Evolutionary conservation across 2,329 filamentous ascomycete species (phyloP).

Genomic region (Apiospora marii): DNA sequence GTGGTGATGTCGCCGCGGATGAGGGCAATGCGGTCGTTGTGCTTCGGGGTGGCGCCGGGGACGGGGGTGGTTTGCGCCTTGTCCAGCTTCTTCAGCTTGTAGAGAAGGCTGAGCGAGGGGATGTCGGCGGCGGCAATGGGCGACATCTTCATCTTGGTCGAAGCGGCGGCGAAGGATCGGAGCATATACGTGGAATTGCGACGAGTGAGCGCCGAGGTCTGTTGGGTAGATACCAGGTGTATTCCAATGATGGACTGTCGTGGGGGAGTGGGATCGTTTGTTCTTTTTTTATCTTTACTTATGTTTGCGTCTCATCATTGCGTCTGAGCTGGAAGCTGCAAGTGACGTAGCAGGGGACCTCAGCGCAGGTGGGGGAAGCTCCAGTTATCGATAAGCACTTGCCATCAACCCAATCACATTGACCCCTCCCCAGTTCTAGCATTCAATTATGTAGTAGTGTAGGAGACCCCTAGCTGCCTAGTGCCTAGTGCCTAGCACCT

Average conservation of each 20-base stretch:
- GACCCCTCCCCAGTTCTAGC: no score
- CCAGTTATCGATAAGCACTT: no score
- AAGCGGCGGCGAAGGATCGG: not conserved
- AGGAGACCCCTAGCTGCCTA: no score
- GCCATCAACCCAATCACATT: no score
- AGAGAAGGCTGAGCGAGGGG: conserved; percentile 70
- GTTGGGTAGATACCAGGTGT: not conserved
- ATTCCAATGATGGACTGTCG: not conserved
- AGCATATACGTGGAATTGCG: not conserved
- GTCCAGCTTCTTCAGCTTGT: conserved; percentile 62
- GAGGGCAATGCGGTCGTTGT: conserved; percentile 77
- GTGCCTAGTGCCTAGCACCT: no score
- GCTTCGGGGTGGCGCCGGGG: conserved; percentile 38
- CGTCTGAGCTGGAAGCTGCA: no score
- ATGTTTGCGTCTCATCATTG: no score
- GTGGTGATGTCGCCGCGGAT: conserved; percentile 83
- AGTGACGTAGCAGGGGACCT: no score
- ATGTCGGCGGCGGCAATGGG: conserved; percentile 57
- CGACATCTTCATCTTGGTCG: conserved; percentile 1
- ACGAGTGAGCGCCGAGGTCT: not conserved
- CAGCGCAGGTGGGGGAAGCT: no score
- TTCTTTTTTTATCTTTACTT: not conserved
- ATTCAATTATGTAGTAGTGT: no score
- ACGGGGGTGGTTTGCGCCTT: conserved; percentile 34
- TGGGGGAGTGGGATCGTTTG: not conserved